Evolutionary conservation across 495 filamentous ascomycete genomes (phyloP).

Genomic region (Hypoxylon fuscum): DNA sequence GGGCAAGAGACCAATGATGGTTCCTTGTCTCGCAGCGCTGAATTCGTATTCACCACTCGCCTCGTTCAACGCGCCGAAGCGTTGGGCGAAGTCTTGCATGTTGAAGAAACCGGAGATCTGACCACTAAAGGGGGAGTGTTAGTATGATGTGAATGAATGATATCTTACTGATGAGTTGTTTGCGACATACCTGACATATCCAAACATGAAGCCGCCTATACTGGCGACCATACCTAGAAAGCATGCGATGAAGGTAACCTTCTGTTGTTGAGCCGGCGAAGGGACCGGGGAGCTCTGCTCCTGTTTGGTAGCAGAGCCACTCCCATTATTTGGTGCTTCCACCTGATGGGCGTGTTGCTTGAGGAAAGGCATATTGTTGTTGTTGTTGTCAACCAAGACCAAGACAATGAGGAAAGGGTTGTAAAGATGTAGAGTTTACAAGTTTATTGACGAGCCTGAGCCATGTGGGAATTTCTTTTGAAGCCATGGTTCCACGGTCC

Average conservation of each 20-base stretch:
- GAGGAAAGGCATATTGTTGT: constrained; percentile 30
- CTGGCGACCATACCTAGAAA: constrained; percentile 60
- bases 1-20: constrained; percentile 66
- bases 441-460: constrained; percentile 22
- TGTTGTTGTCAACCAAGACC: constrained; percentile 1
- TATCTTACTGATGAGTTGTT: too few relatives aligned
- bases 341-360: constrained; percentile 32
- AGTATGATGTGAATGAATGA: too few relatives aligned
- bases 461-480: constrained; percentile 4
- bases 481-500: constrained; percentile 18
- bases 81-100: constrained; percentile 63
- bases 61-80: constrained; percentile 56
- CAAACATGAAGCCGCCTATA: constrained; percentile 85
- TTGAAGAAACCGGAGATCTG: constrained; percentile 66
- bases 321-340: constrained; percentile 27
- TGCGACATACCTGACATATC: constrained; percentile 68
- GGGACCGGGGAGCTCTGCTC: constrained; percentile 16
- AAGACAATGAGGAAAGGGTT: constrained; percentile 2
- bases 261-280: constrained; percentile 23
- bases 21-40: constrained; percentile 59
- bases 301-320: constrained; percentile 22
- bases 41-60: constrained; percentile 49
- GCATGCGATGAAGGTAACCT: constrained; percentile 50
- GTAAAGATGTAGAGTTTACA: constrained; percentile 11
- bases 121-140: constrained; percentile 42